Conservation (phyloP, 2,329 filamentous ascomycete genomes). For the Peltaster fructicola region DNA sequence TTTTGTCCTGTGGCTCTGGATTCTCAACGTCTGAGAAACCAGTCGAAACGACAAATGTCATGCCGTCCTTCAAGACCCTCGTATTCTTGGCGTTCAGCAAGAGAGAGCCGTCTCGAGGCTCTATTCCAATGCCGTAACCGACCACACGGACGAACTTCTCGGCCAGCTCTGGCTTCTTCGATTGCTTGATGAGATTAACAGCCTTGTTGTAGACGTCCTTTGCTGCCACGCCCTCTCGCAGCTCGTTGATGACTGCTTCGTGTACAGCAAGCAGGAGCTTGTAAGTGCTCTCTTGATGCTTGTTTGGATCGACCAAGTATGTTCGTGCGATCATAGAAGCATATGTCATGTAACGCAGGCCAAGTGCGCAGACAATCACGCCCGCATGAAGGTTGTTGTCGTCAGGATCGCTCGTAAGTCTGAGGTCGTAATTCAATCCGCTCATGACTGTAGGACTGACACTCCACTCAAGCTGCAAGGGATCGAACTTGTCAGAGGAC, state of each 20-base stretch:
- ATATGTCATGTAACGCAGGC: slow-evolving; percentile 89
- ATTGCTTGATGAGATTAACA: slow-evolving; percentile 54
- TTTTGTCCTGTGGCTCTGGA: slow-evolving; percentile 71
- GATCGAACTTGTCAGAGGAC: slow-evolving; percentile 72
- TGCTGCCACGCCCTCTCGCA: slow-evolving; percentile 67
- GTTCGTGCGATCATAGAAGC: slow-evolving; percentile 83
- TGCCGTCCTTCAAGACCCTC: slow-evolving; percentile 76
- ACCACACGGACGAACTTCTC: slow-evolving; percentile 89
- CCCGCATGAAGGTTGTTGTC: slow-evolving; percentile 70
- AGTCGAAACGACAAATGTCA: slow-evolving; percentile 84
- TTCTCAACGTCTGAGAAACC: slow-evolving; percentile 84
- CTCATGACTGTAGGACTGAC: slow-evolving; percentile 84
- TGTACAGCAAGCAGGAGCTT: slow-evolving; percentile 73
- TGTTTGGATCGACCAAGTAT: slow-evolving; percentile 93
- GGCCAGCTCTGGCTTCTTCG: slow-evolving; percentile 88
- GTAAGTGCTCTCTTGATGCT: slow-evolving; percentile 87
- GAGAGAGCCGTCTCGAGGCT: slow-evolving; percentile 69
- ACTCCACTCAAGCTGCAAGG: slow-evolving; percentile 82
- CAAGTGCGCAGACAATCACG: slow-evolving; percentile 82
- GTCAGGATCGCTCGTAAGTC: slow-evolving; percentile 60
- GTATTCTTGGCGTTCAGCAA: slow-evolving; percentile 74
- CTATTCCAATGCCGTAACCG: slow-evolving; percentile 81
- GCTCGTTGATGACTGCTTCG: slow-evolving; percentile 75
- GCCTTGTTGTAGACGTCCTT: slow-evolving; percentile 92
- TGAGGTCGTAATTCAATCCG: slow-evolving; percentile 85